Percentiles rank a stretch among this genome's conserved stretches.
phyloP scores from a whole-genome alignment of 2,329 filamentous ascomycete genomes.

The Pyricularia sp. region DNA sequence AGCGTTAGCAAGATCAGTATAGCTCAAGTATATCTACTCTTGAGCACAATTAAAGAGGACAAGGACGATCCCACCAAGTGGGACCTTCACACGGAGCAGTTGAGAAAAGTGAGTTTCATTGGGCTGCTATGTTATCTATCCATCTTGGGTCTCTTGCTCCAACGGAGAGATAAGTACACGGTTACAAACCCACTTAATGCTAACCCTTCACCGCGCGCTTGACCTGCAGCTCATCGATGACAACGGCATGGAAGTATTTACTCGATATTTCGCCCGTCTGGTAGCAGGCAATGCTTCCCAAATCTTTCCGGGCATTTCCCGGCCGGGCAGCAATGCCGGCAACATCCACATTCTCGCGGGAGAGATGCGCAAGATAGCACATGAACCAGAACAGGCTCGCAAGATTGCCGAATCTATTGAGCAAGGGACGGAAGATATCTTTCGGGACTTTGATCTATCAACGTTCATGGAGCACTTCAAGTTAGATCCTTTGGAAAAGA shows the following conservation, averaged over 20 bases:
- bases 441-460: slow-evolving; percentile 92
- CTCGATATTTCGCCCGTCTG: slow-evolving; percentile 89
- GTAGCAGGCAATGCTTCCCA: slow-evolving; percentile 84
- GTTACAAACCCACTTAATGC: slow-evolving; percentile 4
- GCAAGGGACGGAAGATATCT: slow-evolving; percentile 81
- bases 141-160: slow-evolving; percentile 1
- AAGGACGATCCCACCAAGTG: slow-evolving; percentile 80
- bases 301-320: slow-evolving; percentile 75
- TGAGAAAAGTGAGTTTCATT: slow-evolving; percentile 63
- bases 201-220: neutral
- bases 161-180: slow-evolving; percentile 3
- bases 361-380: slow-evolving; percentile 80
- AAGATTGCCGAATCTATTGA: slow-evolving; percentile 94
- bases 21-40: slow-evolving; percentile 87
- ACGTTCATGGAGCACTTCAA: slow-evolving; percentile 96
- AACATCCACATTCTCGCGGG: slow-evolving; percentile 75
- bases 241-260: slow-evolving; percentile 98
- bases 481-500: slow-evolving; percentile 79
- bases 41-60: slow-evolving; percentile 92
- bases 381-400: slow-evolving; percentile 70
- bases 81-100: slow-evolving; percentile 83
- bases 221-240: slow-evolving; percentile 73
- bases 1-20: slow-evolving; percentile 85
- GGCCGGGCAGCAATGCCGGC: slow-evolving; percentile 64
- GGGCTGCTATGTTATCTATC: slow-evolving; percentile 4